Base-by-base conservation (phyloP, 768 basidiomycete species). In the Panaeolus papilionaceus region DNA sequence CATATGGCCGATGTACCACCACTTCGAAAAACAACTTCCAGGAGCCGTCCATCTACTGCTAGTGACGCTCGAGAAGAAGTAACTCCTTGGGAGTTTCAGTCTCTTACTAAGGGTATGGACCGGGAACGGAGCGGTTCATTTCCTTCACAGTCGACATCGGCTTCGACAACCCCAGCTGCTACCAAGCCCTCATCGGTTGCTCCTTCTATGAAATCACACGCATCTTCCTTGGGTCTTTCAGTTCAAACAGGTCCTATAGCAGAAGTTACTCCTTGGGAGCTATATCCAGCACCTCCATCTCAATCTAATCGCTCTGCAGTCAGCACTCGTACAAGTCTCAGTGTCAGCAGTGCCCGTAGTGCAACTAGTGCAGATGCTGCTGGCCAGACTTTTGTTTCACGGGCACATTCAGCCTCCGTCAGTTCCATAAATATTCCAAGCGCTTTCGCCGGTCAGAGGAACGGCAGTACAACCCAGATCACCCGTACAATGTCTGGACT, bases 41-140 rank as follows among this genome's bases (percentile, higher is more conserved):
- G 26, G n/a, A 58, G 54, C 37, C 54, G 54, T 58, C 54, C 54
- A 58, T 58, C 54, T 58, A 58, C 54, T 16, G 54, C 51, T 10
- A 54, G 54, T 33, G 54, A 58, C 54, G 20, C 54, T 3, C 71
- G 72, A 39, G 75, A 76, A 66, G 75, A 76, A 12, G 69, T 78
- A 64, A 77, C 76, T 9, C 76, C 78, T 49, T 79, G 78, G 75
- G 76, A 77, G 40, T 70, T 70, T 63, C 70, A 73, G 67, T 51
- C 70, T 0, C 37, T 65, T n/a, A 54, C 16, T 12, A 58, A 16
- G 14, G 54, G 33, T 37, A 37, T 3, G 12, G 54, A 28, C 26
- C 14, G 8, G 1, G 26, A 58, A n/a, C 8, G 28, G 33, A 58
- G 28, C 11, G 54, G 33, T 12, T 33, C 54, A 4, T 4, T 16